phyloP scores from a whole-genome alignment of 768 basidiomycete species.

The Suillus luteus region DNA sequence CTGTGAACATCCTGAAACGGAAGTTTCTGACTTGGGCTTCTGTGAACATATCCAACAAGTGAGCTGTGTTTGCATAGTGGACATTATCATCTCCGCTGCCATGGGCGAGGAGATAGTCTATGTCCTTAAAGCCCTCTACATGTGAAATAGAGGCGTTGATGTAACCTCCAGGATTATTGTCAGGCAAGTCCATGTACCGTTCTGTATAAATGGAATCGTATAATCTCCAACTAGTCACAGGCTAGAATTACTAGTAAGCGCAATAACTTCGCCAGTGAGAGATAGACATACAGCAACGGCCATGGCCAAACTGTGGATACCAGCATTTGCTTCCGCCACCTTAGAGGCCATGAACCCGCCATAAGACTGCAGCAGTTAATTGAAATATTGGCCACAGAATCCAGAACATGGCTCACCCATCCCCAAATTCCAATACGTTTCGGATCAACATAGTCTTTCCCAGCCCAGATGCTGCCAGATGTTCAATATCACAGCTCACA shows the following conservation, averaged over 20 bases:
- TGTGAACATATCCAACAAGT: conserved; percentile 92
- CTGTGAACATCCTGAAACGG: conserved; percentile 95
- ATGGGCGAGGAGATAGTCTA: conserved; percentile 84
- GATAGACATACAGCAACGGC: conserved; percentile 72
- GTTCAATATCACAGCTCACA: conserved; percentile 6
- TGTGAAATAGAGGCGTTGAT: conserved; percentile 84
- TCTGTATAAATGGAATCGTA: conserved; percentile 97
- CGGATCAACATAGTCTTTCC: conserved; percentile 85
- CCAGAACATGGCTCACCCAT: conserved; percentile 64
- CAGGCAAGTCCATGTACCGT: conserved; percentile 90
- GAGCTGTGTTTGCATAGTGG: conserved; percentile 90
- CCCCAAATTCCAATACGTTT: conserved; percentile 95
- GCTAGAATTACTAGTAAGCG: conserved; percentile 42
- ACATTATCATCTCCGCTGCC: conserved; percentile 98
- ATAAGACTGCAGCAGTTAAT: conserved; percentile 63
- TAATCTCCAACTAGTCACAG: conserved; percentile 84
- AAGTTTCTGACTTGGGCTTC: conserved; percentile 68
- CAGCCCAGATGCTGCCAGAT: conserved; percentile 68
- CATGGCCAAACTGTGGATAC: conserved; percentile 89
- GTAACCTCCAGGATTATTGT: conserved; percentile 84
- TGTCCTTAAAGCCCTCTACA: conserved; percentile 81
- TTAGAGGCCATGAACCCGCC: conserved; percentile 97
- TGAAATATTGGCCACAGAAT: conserved; percentile 12
- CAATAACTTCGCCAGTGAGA: conserved; percentile 6
- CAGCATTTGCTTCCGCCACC: conserved; percentile 86